Conservation (phyloP, 192 early-diverging fungal species). For the Ambispora gerdemannii region DNA sequence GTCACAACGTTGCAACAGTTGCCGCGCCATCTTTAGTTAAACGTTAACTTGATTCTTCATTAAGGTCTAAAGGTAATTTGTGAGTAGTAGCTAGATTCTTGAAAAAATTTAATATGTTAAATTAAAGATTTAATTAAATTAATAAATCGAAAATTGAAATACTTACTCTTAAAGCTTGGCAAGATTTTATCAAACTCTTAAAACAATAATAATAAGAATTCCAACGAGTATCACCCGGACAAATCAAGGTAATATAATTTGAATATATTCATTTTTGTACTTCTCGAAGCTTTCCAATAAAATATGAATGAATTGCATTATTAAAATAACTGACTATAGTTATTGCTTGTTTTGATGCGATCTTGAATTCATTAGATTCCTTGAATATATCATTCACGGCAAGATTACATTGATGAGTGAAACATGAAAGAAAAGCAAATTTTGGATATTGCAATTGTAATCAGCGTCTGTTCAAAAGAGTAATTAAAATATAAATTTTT, state of each 20-base stretch:
- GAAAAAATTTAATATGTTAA: background rate
- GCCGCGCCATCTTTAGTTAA: too few species aligned
- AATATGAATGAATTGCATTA: slow-evolving; percentile 12
- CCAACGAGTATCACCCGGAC: slow-evolving; percentile 4
- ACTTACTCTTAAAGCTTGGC: background rate
- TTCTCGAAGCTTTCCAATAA: slow-evolving; percentile 21
- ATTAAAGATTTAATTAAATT: background rate
- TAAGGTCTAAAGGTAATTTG: background rate
- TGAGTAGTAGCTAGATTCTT: background rate
- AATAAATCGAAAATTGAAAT: background rate
- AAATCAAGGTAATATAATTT: background rate
- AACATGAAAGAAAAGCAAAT: slow-evolving; percentile 13
- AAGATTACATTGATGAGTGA: slow-evolving; percentile 10
- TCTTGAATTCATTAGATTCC: slow-evolving; percentile 7
- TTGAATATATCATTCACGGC: slow-evolving; percentile 11
- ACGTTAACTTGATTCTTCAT: background rate
- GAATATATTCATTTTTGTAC: background rate
- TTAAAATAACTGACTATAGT: slow-evolving; percentile 1
- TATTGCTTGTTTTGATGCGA: background rate
- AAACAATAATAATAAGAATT: slow-evolving; percentile 11
- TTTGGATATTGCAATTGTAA: background rate
- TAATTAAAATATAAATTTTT: background rate
- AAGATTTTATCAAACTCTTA: slow-evolving; percentile 6
- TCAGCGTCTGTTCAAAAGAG: slow-evolving; percentile 9
- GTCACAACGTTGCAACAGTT: too few species aligned